Evolutionary conservation across 1,139 yeast species (phyloP).

Genomic region (Kazachstania sp.): DNA sequence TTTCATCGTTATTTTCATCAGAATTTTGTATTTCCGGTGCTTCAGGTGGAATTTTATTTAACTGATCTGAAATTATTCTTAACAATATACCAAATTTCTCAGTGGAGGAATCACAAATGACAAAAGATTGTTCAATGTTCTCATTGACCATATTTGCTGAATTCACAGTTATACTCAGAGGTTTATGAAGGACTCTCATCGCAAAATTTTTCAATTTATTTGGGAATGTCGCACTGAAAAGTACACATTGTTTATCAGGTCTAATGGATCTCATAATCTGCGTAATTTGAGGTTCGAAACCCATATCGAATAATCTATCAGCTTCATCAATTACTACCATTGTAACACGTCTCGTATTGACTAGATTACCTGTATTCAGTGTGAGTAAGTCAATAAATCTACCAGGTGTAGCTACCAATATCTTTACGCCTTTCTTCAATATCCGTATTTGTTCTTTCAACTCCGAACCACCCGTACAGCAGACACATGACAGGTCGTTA

Average conservation of each 20-base stretch:
- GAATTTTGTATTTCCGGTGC: constrained; percentile 1
- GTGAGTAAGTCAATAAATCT: constrained; percentile 82
- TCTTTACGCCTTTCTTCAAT: constrained; percentile 68
- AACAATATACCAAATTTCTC: constrained; percentile 50
- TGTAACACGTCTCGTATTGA: constrained; percentile 61
- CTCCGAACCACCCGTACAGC: constrained; percentile 94
- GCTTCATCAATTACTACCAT: constrained; percentile 92
- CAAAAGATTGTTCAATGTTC: constrained; percentile 67
- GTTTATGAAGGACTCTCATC: constrained; percentile 47
- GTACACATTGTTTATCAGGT: constrained; percentile 84
- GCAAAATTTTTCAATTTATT: constrained; percentile 71
- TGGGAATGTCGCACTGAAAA: constrained; percentile 94
- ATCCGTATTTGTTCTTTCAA: constrained; percentile 76
- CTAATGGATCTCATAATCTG: constrained; percentile 71
- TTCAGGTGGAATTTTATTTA: constrained; percentile 9
- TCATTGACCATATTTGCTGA: constrained; percentile 77
- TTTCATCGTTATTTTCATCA: constrained; percentile 29
- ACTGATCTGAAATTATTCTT: constrained; percentile 41
- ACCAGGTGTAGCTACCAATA: constrained; percentile 93
- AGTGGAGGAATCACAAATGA: constrained; percentile 43
- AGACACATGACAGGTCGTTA: constrained; percentile 44
- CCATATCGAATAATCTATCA: constrained; percentile 94
- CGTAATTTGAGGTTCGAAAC: constrained; percentile 93
- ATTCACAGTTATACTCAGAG: constrained; percentile 75
- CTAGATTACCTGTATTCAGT: constrained; percentile 72